phyloP scores from a whole-genome alignment of 116 monocot species.

The Iris pallida region DNA sequence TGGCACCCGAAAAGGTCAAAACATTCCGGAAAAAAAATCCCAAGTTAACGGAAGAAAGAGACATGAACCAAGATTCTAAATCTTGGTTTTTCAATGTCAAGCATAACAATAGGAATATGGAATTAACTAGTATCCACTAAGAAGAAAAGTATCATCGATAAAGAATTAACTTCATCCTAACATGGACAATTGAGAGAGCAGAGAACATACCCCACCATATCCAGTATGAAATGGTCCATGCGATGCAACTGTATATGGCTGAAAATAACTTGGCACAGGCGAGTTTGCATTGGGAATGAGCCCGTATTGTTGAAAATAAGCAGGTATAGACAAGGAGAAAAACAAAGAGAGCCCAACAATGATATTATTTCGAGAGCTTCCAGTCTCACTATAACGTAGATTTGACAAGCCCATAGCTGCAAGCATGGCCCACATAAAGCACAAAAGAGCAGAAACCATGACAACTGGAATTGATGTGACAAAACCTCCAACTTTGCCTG shows the following conservation, averaged over 20 bases:
- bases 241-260: slow-evolving; percentile 79
- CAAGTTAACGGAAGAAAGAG: too few species aligned
- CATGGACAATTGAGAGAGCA: neutral
- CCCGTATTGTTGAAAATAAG: slow-evolving; percentile 95
- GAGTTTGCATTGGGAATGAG: slow-evolving; percentile 54
- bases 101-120: too few species aligned
- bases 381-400: slow-evolving; percentile 77
- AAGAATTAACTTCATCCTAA: neutral
- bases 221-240: slow-evolving; percentile 84
- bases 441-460: slow-evolving; percentile 82
- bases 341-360: slow-evolving; percentile 90
- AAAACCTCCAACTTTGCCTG: slow-evolving; percentile 96
- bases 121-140: too few species aligned
- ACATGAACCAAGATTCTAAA: too few species aligned
- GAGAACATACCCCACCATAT: slow-evolving; percentile 64
- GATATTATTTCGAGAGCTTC: slow-evolving; percentile 95
- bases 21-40: too few species aligned
- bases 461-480: slow-evolving; percentile 96
- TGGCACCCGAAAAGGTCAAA: too few species aligned
- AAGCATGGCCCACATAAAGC: slow-evolving; percentile 99
- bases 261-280: slow-evolving; percentile 82
- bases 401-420: slow-evolving; percentile 92
- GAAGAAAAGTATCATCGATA: neutral
- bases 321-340: slow-evolving; percentile 82
- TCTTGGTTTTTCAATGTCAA: too few species aligned